These are phyloP conservation scores for Areca catechu DNA, from an alignment of 176 grass and related monocot genomes.

Conservation along the genomic window DNA sequence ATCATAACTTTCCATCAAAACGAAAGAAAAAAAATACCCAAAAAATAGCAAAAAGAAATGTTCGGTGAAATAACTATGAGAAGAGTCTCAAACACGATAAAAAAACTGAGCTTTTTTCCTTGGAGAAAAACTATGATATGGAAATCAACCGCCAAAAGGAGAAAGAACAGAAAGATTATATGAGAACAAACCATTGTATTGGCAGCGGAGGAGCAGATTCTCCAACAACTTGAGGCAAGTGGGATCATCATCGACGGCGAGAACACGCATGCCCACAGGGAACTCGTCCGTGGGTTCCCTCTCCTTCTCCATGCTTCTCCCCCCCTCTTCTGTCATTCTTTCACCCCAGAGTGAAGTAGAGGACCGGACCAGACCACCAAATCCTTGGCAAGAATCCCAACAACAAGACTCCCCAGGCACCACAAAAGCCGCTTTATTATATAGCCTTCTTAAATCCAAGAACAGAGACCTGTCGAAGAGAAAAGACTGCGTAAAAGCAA, in stretches of 20 bases:
- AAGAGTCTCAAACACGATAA: background rate
- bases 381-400: too few relatives aligned
- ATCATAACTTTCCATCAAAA: too few relatives aligned
- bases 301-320: slow-evolving; percentile 4
- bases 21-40: background rate
- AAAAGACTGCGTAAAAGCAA: background rate
- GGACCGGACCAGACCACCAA: background rate
- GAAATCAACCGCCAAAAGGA: too few relatives aligned
- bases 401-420: too few relatives aligned
- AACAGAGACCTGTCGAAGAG: background rate
- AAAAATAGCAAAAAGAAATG: background rate
- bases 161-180: background rate
- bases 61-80: too few relatives aligned
- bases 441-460: too few relatives aligned
- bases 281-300: slow-evolving; percentile 2
- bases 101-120: slow-evolving; percentile 1
- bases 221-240: slow-evolving; percentile 19
- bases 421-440: background rate
- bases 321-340: slow-evolving; percentile 21
- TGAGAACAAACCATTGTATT: slow-evolving; percentile 2
- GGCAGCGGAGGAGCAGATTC: slow-evolving; percentile 9
- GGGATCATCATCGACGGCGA: slow-evolving; percentile 22
- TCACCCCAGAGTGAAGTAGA: background rate
- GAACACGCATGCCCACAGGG: slow-evolving; percentile 11
- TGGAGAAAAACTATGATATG: background rate